A percentile compares a stretch with the other conserved stretches of the same genome.
phyloP scores from a whole-genome alignment of 169 alveolate genomes.

The Fabrea salina region DNA sequence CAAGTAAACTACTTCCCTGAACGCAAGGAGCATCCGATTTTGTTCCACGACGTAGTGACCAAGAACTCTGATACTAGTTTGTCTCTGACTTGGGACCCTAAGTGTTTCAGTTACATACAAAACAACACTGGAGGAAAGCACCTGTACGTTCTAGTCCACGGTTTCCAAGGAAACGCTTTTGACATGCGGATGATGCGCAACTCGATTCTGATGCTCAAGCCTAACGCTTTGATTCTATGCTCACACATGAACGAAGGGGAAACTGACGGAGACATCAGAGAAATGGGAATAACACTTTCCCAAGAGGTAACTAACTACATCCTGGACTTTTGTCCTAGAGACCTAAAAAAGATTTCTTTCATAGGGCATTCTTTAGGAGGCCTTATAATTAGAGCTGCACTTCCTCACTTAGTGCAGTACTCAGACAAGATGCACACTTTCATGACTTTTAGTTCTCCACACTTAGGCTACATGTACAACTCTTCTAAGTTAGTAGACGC shows the following conservation, averaged over 20 bases:
- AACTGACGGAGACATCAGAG: constrained; percentile 68
- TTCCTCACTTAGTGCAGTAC: constrained; percentile 66
- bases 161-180: constrained; percentile 73
- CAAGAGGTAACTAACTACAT: constrained; percentile 58
- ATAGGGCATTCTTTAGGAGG: constrained; percentile 89
- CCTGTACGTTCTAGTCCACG: constrained; percentile 73
- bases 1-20: background rate
- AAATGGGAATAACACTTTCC: constrained; percentile 73
- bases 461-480: constrained; percentile 81
- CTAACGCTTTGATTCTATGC: constrained; percentile 67
- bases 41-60: background rate
- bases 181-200: constrained; percentile 74
- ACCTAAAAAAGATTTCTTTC: constrained; percentile 61
- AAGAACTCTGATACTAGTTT: background rate
- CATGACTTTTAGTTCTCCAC: constrained; percentile 81
- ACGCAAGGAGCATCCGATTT: background rate
- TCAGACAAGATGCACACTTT: constrained; percentile 67
- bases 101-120: background rate
- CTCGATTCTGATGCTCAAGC: constrained; percentile 59
- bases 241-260: constrained; percentile 65
- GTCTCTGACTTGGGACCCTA: background rate
- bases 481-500: constrained; percentile 70
- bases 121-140: constrained; percentile 44
- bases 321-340: constrained; percentile 59
- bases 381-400: constrained; percentile 78